phyloP scores from a whole-genome alignment of 129 eudicot genomes.

The Silybum marianum region DNA sequence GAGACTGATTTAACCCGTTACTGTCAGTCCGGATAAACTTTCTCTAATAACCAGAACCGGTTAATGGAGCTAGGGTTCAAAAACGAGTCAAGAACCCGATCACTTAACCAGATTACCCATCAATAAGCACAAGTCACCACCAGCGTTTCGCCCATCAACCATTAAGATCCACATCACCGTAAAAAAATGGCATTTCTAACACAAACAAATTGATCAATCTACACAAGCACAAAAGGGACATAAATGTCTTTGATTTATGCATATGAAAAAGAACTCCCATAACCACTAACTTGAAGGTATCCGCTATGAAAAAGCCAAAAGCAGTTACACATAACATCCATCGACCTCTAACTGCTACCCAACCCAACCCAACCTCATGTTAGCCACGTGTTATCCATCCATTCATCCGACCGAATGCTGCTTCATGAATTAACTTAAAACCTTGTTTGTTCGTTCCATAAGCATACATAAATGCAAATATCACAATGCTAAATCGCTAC shows the following conservation, averaged over 20 bases:
- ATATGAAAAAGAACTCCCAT: not conserved
- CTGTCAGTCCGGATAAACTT: too few species aligned
- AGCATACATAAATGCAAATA: not conserved
- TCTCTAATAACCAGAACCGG: too few species aligned
- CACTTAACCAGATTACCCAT: too few species aligned
- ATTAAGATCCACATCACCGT: too few species aligned
- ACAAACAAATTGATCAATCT: too few species aligned
- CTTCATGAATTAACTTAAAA: not conserved
- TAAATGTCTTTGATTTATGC: not conserved
- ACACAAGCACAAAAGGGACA: not conserved
- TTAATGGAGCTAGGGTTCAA: too few species aligned
- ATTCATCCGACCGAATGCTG: not conserved
- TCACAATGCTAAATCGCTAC: not conserved
- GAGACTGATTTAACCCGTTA: too few species aligned
- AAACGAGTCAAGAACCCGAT: too few species aligned
- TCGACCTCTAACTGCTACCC: not conserved
- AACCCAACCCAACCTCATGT: too few species aligned
- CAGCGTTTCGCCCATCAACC: too few species aligned
- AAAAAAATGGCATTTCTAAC: too few species aligned
- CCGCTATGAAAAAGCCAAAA: not conserved
- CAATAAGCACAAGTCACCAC: too few species aligned
- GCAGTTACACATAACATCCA: not conserved
- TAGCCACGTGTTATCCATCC: not conserved
- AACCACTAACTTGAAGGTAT: not conserved
- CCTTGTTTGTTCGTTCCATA: slow-evolving; percentile 6